Evolutionary conservation across 148 eudicot genomes (phyloP), one percentile per base, ranked within the genome.

Genomic region (Silene conica): DNA sequence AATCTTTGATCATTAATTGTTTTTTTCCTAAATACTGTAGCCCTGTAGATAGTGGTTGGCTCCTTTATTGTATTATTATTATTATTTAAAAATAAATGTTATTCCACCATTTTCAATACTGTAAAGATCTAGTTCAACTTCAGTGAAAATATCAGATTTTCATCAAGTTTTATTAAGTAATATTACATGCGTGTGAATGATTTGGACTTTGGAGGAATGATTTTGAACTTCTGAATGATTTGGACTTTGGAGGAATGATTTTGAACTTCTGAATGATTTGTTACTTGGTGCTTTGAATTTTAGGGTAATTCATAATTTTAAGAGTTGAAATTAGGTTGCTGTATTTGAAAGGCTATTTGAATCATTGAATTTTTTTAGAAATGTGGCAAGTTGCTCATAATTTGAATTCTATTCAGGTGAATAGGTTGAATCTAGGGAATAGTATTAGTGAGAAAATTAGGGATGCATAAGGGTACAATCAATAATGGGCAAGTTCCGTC

Each of bases 381-480:
- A 15, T 55, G 15, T 34, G 4, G 23, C 63, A 2, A 74, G 54
- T 38, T 48, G 15, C 41, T 67, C 48, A 52, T 55, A 57, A 50
- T 50, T 12, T 50, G 55, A 12, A 50, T 50, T 0, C 46, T 16
- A 25, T n/a, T 62, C 78, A 74, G 82, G 78, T 79, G 54, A 60
- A 61, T 60, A 73, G 41, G 72, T 15, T 58, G 67, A n/a, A 59
- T 63, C 54, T 10, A 48, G 63, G 52, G 19, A 74, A 70, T 60
- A 70, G 25, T 20, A 77, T 34, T 54, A 66, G 67, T 54, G 20
- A 69, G 60, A 8, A 59, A 55, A 54, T 41, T 4, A 79, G 74
- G 60, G 74, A 79, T 79, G 82, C 74, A 79, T 69, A 79, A 79
- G 74, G 48, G 69, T 79, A 67, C 31, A 31, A 22, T 63, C 20